Percentiles rank a stretch among this genome's conserved stretches.
phyloP scores from a whole-genome alignment of 31 red algal genomes.

The Bonnemaisonia californica region DNA sequence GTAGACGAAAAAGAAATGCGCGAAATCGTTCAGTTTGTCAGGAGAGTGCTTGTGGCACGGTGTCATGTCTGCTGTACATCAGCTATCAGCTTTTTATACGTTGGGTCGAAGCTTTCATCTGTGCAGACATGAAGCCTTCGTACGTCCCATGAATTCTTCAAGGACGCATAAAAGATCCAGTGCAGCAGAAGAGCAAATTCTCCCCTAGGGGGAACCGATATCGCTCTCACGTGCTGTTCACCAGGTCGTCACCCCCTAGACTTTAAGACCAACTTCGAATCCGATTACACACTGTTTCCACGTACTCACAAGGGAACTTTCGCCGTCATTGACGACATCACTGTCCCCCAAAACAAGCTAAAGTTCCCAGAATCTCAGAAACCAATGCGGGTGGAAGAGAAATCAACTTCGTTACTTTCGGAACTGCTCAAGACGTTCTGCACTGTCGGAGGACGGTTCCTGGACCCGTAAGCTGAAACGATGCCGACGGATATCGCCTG shows the following conservation, averaged over 20 bases:
- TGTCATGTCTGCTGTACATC: neutral
- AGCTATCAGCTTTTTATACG: neutral
- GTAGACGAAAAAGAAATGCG: neutral
- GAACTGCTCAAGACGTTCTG: neutral
- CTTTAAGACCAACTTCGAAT: neutral
- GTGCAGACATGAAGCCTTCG: neutral
- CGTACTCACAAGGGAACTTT: neutral
- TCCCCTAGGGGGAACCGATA: too few species aligned
- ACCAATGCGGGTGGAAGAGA: constrained; percentile 9
- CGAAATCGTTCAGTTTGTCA: neutral
- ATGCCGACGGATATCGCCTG: neutral
- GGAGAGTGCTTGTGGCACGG: neutral
- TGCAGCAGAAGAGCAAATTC: too few species aligned
- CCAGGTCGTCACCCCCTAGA: neutral
- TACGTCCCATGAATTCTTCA: too few species aligned
- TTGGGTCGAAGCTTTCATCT: neutral
- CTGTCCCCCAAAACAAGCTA: neutral
- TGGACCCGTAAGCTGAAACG: neutral
- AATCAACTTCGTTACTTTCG: neutral
- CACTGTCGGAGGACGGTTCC: neutral
- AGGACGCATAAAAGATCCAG: too few species aligned
- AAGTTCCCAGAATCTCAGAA: neutral
- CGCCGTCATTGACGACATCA: neutral
- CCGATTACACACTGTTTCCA: neutral
- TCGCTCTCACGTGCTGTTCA: neutral